Percentiles rank a stretch among this genome's conserved stretches.
Conservation (phyloP, 2,329 filamentous ascomycete species). For the Sarocladiaceae sp. region DNA sequence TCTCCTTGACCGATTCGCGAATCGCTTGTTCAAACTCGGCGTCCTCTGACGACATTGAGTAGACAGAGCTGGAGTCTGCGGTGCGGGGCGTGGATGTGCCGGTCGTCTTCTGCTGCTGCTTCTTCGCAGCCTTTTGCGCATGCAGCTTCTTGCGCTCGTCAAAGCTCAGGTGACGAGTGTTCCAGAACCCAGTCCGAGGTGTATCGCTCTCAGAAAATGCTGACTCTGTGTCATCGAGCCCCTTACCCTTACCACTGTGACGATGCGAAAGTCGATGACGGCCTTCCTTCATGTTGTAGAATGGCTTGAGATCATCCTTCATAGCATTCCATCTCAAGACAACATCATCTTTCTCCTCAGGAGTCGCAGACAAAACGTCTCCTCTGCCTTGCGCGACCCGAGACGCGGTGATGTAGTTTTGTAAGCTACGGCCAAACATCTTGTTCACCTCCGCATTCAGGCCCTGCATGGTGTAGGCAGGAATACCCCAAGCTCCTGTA, state of each 20-base stretch:
- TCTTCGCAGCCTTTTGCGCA: constrained; percentile 42
- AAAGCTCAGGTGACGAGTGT: constrained; percentile 42
- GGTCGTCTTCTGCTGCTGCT: constrained; percentile 14
- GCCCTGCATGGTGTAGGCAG: constrained; percentile 80
- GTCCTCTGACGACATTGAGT: constrained; percentile 31
- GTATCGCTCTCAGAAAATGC: constrained; percentile 20
- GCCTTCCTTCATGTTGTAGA: constrained; percentile 47
- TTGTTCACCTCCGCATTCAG: constrained; percentile 74
- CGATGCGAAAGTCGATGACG: constrained; percentile 1
- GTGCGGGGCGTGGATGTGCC: background rate
- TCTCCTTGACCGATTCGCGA: constrained; percentile 61
- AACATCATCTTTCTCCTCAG: constrained; percentile 60
- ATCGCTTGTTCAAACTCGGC: constrained; percentile 71
- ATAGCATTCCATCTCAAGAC: constrained; percentile 60
- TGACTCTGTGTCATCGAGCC: background rate
- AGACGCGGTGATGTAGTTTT: constrained; percentile 76
- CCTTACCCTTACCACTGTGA: constrained; percentile 7
- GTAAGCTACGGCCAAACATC: constrained; percentile 63
- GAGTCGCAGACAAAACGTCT: constrained; percentile 51
- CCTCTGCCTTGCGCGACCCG: constrained; percentile 71
- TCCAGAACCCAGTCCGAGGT: constrained; percentile 42
- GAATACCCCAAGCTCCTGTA: constrained; percentile 61
- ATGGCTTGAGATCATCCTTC: constrained; percentile 56
- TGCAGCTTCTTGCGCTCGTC: constrained; percentile 50
- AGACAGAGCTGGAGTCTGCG: background rate